Percentiles rank a stretch among this genome's conserved stretches.
Evolutionary conservation across 139 green algal genomes (phyloP).

Genomic region (Chlamydomonas asymmetrica): DNA sequence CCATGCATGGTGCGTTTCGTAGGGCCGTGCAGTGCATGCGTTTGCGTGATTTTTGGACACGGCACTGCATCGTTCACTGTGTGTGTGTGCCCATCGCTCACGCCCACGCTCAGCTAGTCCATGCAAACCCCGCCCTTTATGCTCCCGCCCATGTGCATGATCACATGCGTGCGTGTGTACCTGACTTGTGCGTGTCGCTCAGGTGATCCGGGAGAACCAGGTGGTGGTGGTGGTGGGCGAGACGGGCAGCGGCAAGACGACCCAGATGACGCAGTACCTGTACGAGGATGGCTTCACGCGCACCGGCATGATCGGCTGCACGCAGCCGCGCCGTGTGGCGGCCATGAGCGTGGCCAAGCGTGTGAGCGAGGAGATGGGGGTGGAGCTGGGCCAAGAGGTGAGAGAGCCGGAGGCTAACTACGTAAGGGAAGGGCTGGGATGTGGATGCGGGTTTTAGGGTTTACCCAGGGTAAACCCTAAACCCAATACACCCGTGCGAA

Average conservation of each 20-base stretch:
- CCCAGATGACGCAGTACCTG: slow-evolving; percentile 96
- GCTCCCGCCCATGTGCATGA: too few relatives aligned
- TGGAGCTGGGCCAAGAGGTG: slow-evolving; percentile 75
- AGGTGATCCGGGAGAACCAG: slow-evolving; percentile 93
- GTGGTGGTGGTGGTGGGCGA: slow-evolving; percentile 97
- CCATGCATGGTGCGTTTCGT: not conserved
- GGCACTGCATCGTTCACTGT: not conserved
- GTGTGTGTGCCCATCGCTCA: too few relatives aligned
- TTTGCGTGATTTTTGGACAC: too few relatives aligned
- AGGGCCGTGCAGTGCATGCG: not conserved
- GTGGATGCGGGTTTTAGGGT: not conserved
- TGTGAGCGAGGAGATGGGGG: slow-evolving; percentile 88
- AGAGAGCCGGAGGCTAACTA: not conserved
- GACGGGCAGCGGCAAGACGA: slow-evolving; percentile 98
- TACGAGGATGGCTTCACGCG: slow-evolving; percentile 88
- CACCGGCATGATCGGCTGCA: slow-evolving; percentile 80
- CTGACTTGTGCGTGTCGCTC: too few relatives aligned
- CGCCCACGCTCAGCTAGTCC: too few relatives aligned
- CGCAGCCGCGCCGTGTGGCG: slow-evolving; percentile 92
- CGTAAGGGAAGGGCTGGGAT: not conserved
- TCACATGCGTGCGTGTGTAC: too few relatives aligned
- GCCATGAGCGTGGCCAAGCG: slow-evolving; percentile 97
- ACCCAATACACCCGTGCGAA: too few relatives aligned
- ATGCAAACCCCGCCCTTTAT: too few relatives aligned
- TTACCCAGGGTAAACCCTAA: too few relatives aligned